These are phyloP conservation scores for Arachnopeziza araneosa DNA, from an alignment of 2,329 filamentous ascomycete species.

Conservation along the genomic window DNA sequence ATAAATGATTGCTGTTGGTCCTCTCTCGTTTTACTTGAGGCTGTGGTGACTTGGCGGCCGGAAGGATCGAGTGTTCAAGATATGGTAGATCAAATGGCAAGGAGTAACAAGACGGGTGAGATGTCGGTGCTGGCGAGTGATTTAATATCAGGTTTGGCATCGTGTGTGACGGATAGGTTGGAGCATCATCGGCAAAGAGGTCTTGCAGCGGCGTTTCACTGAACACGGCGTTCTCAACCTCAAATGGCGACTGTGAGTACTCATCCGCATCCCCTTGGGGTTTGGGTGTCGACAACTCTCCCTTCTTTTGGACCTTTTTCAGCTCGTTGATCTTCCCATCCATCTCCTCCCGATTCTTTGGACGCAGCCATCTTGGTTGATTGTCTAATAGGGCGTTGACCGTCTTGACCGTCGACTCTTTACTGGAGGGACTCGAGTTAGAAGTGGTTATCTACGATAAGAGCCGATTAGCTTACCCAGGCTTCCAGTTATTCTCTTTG, in stretches of 20 bases:
- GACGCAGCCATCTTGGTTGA: conserved; percentile 52
- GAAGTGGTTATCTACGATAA: background rate
- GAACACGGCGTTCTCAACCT: background rate
- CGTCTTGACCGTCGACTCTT: conserved; percentile 54
- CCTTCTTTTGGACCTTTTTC: conserved; percentile 35
- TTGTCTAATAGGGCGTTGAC: conserved; percentile 52
- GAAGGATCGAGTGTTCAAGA: background rate
- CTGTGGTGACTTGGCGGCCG: background rate
- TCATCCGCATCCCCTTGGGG: background rate
- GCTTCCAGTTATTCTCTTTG: conserved; percentile 37
- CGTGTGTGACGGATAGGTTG: background rate
- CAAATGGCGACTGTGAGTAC: background rate
- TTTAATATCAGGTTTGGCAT: background rate
- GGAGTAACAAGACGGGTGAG: background rate
- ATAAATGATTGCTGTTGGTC: conserved; percentile 2
- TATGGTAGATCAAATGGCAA: conserved; percentile 2
- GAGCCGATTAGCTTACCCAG: conserved; percentile 42
- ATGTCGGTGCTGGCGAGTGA: background rate
- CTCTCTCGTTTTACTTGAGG: background rate
- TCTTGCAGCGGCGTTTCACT: conserved; percentile 7
- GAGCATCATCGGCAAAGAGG: background rate
- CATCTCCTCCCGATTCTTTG: conserved; percentile 47
- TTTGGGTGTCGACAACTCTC: background rate
- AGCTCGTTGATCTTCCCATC: conserved; percentile 43
- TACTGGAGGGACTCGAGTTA: background rate